Evolutionary conservation across 495 filamentous ascomycete species (phyloP), one percentile per base, ranked within the genome.

Genomic region (Aspergillus coremiiformis): DNA sequence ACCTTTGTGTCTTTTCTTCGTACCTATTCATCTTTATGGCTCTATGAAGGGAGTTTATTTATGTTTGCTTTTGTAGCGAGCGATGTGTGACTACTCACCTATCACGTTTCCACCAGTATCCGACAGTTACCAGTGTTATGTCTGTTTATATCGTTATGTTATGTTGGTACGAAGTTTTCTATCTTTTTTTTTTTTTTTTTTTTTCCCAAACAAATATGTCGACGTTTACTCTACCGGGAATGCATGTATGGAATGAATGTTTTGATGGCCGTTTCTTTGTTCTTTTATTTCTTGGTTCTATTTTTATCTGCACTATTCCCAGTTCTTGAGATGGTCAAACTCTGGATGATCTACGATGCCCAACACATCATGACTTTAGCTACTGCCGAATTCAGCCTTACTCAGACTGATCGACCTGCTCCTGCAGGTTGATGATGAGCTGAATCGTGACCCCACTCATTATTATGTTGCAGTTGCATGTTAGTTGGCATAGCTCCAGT

Each of bases 121-220:
- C 27, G 44, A 43, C 51, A 44, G 17, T 27, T 42, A 51, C 22
- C 43, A 42, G 32, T 59, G 39, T 59, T 56, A 65, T 64, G 65
- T 63, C 55, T 68, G 62, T 71, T 64, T 66, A 68, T 71, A 73
- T 61, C 33, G 48, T 51, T 32, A 48, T 61, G 56, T 62, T 64
- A 66, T 58, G 63, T 62, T 65, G 62, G 62, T 59, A 71, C 62
- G 70, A 70, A 60, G 46, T 57, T 49, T 53, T 49, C 55, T 44
- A 53, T 50, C 55, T n/a, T n/a, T n/a, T n/a, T n/a, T n/a, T n/a
- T n/a, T n/a, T n/a, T n/a, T n/a, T 30, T 51, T 30, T 43, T n/a
- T 30, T 51, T 30, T 43, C 54, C 48, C 44, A 20, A 15, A 20
- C 17, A 41, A 21, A 41, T 14, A 23, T 26, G 26, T 51, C 20